Percentiles rank a stretch among this genome's conserved stretches.
phyloP scores from a whole-genome alignment of 2,329 filamentous ascomycete species.

The Neofusicoccum umdonicola region DNA sequence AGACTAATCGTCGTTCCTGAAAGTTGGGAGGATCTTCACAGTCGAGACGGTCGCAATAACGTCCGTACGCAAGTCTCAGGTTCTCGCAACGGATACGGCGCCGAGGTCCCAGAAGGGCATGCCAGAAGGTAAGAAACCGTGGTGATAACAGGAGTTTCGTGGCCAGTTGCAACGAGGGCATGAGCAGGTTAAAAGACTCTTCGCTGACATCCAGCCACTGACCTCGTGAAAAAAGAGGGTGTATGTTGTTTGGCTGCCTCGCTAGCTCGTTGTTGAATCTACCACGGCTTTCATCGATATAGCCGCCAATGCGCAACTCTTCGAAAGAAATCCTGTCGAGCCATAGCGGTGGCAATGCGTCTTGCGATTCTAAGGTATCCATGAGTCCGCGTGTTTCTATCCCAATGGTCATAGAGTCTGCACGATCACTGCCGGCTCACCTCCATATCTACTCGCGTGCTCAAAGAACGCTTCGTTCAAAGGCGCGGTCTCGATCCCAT shows the following conservation, averaged over 20 bases:
- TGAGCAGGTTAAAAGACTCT: neutral
- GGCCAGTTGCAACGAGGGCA: slow-evolving; percentile 2
- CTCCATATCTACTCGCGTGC: neutral
- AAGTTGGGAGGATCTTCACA: neutral
- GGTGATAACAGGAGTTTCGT: neutral
- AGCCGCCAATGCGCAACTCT: slow-evolving; percentile 9
- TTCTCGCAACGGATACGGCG: neutral
- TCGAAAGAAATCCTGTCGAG: slow-evolving; percentile 3
- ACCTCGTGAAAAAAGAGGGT: neutral
- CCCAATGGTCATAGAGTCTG: neutral
- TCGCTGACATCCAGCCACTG: neutral
- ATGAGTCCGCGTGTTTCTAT: neutral
- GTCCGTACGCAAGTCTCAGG: neutral
- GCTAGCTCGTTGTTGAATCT: neutral
- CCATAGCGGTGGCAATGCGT: neutral
- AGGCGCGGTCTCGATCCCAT: neutral
- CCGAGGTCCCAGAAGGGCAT: neutral
- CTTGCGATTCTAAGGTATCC: neutral
- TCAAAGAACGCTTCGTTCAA: neutral
- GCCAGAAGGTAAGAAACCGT: slow-evolving; percentile 3
- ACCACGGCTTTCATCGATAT: neutral
- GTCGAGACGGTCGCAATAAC: neutral
- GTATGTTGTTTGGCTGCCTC: neutral
- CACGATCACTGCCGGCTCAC: neutral
- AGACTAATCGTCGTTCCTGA: too few relatives aligned